Base-by-base conservation (phyloP, 495 filamentous ascomycete genomes). In the Rhypophila decipiens region DNA sequence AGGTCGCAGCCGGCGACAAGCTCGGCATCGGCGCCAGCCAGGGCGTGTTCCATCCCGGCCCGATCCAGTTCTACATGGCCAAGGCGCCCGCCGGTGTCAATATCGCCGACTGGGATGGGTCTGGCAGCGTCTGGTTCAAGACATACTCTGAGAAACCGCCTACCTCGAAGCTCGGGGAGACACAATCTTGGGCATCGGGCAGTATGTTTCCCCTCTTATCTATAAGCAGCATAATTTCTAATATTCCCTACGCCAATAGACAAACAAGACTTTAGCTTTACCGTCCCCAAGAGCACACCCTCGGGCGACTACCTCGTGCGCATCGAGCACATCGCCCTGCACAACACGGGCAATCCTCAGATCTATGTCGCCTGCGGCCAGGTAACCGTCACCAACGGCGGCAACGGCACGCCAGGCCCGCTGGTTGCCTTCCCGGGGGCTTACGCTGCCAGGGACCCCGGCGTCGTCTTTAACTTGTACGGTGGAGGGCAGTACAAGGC, bases 61-160 rank as follows among this genome's bases (percentile, higher is more conserved):
- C 71, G 13, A 54, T 71, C 29, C 64, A 63, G 60, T 72, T 65
- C 51, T 72, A 73, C 56, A 71, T 73, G 68, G 72, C 70, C 12
- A 61, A 60, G 36, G 69, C 68, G 1, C 71, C 71, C 24, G 65
- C 63, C 13, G 49, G 47, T 42, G 57, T 57, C 19, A 56, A 67
- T 43, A 52, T 68, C 56, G 61, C 65, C 46, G 59, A 58, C n/a
- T 75, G 65, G 63, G 72, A 73, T 24, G 65, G 64, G 4, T 45
- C 60, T 1, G 70, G 72, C 11, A 61, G 64, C 33, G 70, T 71
- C 1, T 75, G 72, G 72, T 75, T 75, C 55, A 75, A 75, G 58
- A 60, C 65, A 9, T 64, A 70, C 44, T 53, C 65, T 68, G 24
- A 15, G 63, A n/a, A n/a, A n/a, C n/a, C n/a, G n/a, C n/a, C n/a